Base-by-base conservation (phyloP, 805 yeast genomes). In the Candida sithepensis region DNA sequence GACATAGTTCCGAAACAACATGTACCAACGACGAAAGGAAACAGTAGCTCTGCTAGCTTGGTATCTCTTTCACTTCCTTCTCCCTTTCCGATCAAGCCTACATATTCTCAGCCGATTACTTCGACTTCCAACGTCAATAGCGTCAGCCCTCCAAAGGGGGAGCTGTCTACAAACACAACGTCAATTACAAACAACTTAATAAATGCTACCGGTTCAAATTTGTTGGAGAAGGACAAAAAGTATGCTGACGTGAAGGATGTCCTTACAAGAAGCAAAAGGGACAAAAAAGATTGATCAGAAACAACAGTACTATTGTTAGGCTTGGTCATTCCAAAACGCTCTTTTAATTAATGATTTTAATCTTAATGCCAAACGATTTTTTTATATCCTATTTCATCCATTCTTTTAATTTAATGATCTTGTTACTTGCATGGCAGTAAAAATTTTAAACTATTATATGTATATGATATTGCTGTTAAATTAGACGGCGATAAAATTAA, bases 191-290 rank as follows among this genome's bases (percentile, higher is more conserved):
- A 30, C 16, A 30, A 14, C 34, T 30, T 30, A 5, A 18, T 5
- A 10, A 34, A 34, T 16, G 21, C 18, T 4, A 13, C 28, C 28
- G 28, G 26, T 22, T 21, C 24, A 39, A 14, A 12, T 12, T n/a
- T 45, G 10, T 40, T 20, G 34, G 42, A 34, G 3, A 46, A 32
- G 16, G 48, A 51, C 8, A 48, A 50, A 26, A 56, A 58, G 39
- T 60, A 60, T 41, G 44, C 45, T 5, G 44, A 45, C 22, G 53
- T 47, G 10, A 55, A 46, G 28, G 50, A 49, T 14, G 54, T 48
- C 10, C 50, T 62, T 22, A 57, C 50, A 39, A 53, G 34, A 16
- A 54, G 58, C 22, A 65, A 65, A 48, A 66, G 68, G 1, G 58
- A 51, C 4, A 65, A 65, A 48, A 59, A 57, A 30, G 68, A 65